phyloP scores from a whole-genome alignment of 108 stramenopile genomes.

The Cyclotella choctawhatcheeana region DNA sequence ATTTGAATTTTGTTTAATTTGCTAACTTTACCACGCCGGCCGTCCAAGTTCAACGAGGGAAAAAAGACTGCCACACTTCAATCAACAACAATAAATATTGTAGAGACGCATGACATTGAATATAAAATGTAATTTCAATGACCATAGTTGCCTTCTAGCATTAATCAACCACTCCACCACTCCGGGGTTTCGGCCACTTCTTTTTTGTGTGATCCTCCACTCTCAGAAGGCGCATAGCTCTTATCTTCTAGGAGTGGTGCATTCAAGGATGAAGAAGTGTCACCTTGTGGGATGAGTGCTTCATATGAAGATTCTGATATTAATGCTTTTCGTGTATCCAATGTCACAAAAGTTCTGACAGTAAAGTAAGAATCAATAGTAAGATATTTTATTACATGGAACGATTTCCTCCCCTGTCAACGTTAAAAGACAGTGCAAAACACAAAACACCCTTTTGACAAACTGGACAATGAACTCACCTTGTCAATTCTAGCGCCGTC shows the following conservation, averaged over 20 bases:
- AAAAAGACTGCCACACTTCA: too few relatives aligned
- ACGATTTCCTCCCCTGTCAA: neutral
- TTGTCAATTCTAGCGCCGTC: slow-evolving; percentile 8
- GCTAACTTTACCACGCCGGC: too few relatives aligned
- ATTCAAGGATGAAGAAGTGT: slow-evolving; percentile 10
- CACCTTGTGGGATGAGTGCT: slow-evolving; percentile 4
- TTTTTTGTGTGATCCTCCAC: slow-evolving; percentile 6
- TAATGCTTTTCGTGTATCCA: slow-evolving; percentile 17
- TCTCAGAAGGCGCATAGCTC: slow-evolving; percentile 5
- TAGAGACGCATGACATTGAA: too few relatives aligned
- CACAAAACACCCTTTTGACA: neutral
- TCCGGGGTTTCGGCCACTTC: slow-evolving; percentile 17
- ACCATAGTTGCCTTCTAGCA: too few relatives aligned
- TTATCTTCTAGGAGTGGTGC: slow-evolving; percentile 20
- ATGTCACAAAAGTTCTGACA: slow-evolving; percentile 12
- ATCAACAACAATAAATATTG: too few relatives aligned
- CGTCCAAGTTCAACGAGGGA: too few relatives aligned
- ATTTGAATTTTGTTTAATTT: too few relatives aligned
- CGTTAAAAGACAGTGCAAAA: neutral
- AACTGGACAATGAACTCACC: slow-evolving; percentile 18
- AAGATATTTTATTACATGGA: neutral
- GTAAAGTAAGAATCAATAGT: neutral
- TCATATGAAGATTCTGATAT: neutral
- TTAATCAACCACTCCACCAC: slow-evolving; percentile 2
- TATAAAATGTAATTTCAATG: too few relatives aligned